Evolutionary conservation across 1,284 basidiomycete species (phyloP).

Genomic region (Rhizoctonia solani): DNA sequence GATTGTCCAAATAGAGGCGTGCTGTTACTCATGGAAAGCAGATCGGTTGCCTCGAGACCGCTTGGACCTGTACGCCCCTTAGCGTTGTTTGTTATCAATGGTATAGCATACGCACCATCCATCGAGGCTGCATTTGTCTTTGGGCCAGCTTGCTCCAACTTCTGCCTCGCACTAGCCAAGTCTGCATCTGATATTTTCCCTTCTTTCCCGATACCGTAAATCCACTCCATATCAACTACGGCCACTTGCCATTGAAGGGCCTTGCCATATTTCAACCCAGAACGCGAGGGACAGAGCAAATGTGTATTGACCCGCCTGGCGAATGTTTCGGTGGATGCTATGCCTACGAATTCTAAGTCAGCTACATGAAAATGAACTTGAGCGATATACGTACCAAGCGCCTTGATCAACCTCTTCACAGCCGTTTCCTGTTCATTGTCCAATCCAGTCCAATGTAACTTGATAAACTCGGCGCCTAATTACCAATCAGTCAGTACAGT

Average conservation of each 20-base stretch:
- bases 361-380: background rate
- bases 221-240: conserved; percentile 63
- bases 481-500: conserved; percentile 26
- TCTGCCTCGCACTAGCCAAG: background rate
- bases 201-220: conserved; percentile 55
- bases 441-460: conserved; percentile 70
- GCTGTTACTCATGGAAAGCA: background rate
- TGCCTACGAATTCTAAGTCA: conserved; percentile 26
- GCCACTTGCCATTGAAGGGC: conserved; percentile 71
- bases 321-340: conserved; percentile 21
- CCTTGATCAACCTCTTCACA: conserved; percentile 63
- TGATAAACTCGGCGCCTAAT: conserved; percentile 57
- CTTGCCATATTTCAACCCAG: conserved; percentile 71
- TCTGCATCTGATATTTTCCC: conserved; percentile 7
- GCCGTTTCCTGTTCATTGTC: conserved; percentile 65
- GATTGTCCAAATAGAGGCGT: conserved; percentile 1
- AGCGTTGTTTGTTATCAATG: background rate
- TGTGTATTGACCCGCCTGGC: conserved; percentile 53
- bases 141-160: background rate
- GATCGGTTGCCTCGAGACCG: background rate
- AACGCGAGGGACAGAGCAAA: conserved; percentile 68
- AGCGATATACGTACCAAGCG: conserved; percentile 54
- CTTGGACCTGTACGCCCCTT: background rate
- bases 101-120: background rate
- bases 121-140: background rate